These are phyloP conservation scores for Hymenoscyphus infarciens DNA, from an alignment of 2,329 filamentous ascomycete species.

Conservation along the genomic window DNA sequence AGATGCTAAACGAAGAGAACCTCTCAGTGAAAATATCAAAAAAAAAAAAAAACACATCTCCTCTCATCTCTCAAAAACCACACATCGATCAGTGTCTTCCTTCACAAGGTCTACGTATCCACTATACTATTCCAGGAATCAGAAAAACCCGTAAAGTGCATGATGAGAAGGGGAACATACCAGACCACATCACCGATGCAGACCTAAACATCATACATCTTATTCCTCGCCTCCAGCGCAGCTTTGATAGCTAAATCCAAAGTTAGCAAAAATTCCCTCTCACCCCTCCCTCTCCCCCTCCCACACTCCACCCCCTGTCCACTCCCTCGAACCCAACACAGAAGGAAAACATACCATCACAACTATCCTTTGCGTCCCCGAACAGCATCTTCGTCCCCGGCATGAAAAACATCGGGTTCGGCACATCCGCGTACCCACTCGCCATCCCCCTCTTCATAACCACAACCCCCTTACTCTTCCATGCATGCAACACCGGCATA, in stretches of 20 bases:
- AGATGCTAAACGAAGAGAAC: not conserved
- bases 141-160: not conserved
- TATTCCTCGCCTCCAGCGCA: constrained; percentile 23
- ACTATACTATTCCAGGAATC: no score
- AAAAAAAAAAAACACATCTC: no score
- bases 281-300: no score
- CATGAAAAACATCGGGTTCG: constrained; percentile 93
- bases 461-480: constrained; percentile 90
- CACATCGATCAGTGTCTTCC: no score
- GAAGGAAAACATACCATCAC: constrained; percentile 56
- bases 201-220: constrained; percentile 27
- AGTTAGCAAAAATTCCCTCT: not conserved
- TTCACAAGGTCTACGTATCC: no score
- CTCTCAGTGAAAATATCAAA: no score
- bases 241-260: constrained; percentile 38
- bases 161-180: not conserved
- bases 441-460: constrained; percentile 87
- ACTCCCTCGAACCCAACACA: no score
- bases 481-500: constrained; percentile 88
- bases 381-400: constrained; percentile 87
- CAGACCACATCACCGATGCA: not conserved
- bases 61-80: no score
- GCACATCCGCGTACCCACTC: constrained; percentile 59
- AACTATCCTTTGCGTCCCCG: constrained; percentile 80
- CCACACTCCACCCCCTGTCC: no score